These are phyloP conservation scores for Dendrothele bispora DNA, from an alignment of 768 basidiomycete genomes.

Conservation along the genomic window DNA sequence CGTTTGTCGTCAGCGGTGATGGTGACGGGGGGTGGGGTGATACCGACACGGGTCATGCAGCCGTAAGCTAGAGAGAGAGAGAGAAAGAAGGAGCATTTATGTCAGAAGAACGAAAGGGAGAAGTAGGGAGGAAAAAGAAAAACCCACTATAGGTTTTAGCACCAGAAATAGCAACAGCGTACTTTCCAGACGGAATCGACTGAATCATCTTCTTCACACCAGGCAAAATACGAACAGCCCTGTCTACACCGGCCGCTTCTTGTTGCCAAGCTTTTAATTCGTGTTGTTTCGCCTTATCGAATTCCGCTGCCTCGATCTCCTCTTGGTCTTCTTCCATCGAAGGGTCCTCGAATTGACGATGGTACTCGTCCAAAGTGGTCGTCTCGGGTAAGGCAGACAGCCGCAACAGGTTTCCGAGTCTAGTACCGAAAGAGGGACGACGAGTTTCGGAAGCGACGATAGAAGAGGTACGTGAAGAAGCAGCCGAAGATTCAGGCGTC, in stretches of 20 bases:
- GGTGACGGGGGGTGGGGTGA: constrained; percentile 63
- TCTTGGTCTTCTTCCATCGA: constrained; percentile 35
- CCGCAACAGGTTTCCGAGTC: constrained; percentile 38
- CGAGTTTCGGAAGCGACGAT: constrained; percentile 32
- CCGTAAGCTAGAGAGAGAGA: constrained; percentile 45
- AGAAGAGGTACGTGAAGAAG: constrained; percentile 45
- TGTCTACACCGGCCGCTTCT: constrained; percentile 57
- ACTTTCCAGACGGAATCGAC: constrained; percentile 63
- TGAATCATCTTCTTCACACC: constrained; percentile 66
- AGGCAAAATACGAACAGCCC: constrained; percentile 69
- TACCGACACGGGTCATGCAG: constrained; percentile 71
- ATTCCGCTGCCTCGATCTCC: constrained; percentile 17
- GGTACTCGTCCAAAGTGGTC: constrained; percentile 18
- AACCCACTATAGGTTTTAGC: constrained; percentile 66
- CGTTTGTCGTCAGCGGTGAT: constrained; percentile 79
- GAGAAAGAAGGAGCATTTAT: constrained; percentile 1
- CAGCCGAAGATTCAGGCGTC: constrained; percentile 35
- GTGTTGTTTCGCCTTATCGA: constrained; percentile 29
- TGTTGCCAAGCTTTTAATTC: constrained; percentile 50
- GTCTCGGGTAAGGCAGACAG: constrained; percentile 34
- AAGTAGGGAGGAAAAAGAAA: constrained; percentile 1
- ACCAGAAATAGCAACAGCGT: constrained; percentile 74
- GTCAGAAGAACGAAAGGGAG: neutral
- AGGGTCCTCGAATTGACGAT: constrained; percentile 23
- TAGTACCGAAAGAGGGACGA: constrained; percentile 47